Percentiles rank a stretch among this genome's conserved stretches.
Evolutionary conservation across 192 early-diverging fungal genomes (phyloP).

Genomic region (Umbelopsis sp.): DNA sequence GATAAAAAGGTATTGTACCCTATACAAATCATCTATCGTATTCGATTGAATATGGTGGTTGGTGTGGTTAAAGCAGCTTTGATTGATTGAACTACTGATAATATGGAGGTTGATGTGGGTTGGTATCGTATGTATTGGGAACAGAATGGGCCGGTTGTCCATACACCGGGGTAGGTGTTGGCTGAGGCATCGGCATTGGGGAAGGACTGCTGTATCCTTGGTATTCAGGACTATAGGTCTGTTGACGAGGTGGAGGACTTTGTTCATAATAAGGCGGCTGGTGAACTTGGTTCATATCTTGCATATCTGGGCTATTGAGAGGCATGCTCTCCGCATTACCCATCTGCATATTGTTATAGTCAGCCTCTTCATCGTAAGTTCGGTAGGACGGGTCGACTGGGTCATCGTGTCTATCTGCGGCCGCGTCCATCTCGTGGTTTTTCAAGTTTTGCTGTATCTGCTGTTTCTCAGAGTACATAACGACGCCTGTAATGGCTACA

Average conservation of each 20-base stretch:
- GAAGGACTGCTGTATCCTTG: background rate
- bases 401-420: background rate
- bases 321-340: background rate
- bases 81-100: background rate
- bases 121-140: background rate
- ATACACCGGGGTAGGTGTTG: slow-evolving; percentile 32
- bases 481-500: slow-evolving; percentile 9
- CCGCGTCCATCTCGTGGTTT: slow-evolving; percentile 17
- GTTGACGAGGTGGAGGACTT: slow-evolving; percentile 1
- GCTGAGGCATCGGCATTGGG: slow-evolving; percentile 21
- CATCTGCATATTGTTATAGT: background rate
- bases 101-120: background rate
- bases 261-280: slow-evolving; percentile 13
- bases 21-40: slow-evolving; percentile 17
- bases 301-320: slow-evolving; percentile 8
- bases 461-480: slow-evolving; percentile 35
- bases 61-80: background rate
- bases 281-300: background rate
- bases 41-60: background rate
- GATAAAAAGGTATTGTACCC: slow-evolving; percentile 10
- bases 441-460: slow-evolving; percentile 31
- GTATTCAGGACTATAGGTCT: slow-evolving; percentile 11
- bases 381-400: slow-evolving; percentile 1
- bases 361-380: slow-evolving; percentile 8
- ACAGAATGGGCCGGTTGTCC: background rate